Evolutionary conservation across 129 eudicot species (phyloP).

Genomic region (Artemisia argyi): DNA sequence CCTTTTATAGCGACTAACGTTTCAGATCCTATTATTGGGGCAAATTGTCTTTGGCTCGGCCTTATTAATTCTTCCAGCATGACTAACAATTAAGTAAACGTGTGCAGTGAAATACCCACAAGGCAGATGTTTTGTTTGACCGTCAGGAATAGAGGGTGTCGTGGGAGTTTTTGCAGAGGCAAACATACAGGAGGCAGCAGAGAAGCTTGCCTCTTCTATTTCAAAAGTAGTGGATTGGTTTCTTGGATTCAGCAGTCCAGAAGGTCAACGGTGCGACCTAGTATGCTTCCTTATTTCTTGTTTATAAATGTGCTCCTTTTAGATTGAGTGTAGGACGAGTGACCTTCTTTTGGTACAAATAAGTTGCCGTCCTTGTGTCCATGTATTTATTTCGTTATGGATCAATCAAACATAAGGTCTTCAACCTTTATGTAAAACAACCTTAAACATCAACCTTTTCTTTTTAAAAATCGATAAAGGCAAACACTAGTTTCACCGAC

Average conservation of each 20-base stretch:
- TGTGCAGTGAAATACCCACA: slow-evolving; percentile 52
- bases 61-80: not conserved
- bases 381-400: too few relatives aligned
- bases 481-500: too few relatives aligned
- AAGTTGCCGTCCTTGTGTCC: too few relatives aligned
- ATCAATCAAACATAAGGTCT: too few relatives aligned
- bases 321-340: not conserved
- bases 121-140: slow-evolving; percentile 89
- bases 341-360: too few relatives aligned
- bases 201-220: slow-evolving; percentile 59
- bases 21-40: too few relatives aligned
- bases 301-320: too few relatives aligned
- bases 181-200: slow-evolving; percentile 69
- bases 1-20: too few relatives aligned
- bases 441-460: too few relatives aligned
- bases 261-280: not conserved
- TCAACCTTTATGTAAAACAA: too few relatives aligned
- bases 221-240: slow-evolving; percentile 55
- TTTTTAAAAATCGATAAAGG: too few relatives aligned
- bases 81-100: not conserved
- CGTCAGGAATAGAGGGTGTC: slow-evolving; percentile 89
- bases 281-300: not conserved
- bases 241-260: slow-evolving; percentile 44
- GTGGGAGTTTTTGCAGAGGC: slow-evolving; percentile 92
- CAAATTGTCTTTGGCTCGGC: not conserved